Conservation (phyloP, 2,329 filamentous ascomycete species). For the Cercospora sesami region DNA sequence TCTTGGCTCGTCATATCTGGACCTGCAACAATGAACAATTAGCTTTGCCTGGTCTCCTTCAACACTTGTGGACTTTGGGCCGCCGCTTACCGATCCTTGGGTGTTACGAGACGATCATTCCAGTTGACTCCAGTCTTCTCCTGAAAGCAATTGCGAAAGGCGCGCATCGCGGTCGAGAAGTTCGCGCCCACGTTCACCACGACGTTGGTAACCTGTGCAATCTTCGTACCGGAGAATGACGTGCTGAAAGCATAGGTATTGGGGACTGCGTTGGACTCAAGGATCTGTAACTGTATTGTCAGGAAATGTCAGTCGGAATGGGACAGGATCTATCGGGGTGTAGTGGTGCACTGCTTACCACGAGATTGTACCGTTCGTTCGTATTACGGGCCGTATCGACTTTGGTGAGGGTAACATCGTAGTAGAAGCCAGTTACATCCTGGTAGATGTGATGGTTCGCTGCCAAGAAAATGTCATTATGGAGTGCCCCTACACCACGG, state of each 20-base stretch:
- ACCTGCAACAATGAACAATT: background rate
- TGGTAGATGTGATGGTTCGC: slow-evolving; percentile 65
- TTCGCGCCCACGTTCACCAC: slow-evolving; percentile 37
- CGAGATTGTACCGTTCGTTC: slow-evolving; percentile 61
- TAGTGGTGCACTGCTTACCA: slow-evolving; percentile 45
- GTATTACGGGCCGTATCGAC: slow-evolving; percentile 49
- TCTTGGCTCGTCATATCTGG: background rate
- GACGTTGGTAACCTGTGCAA: slow-evolving; percentile 28
- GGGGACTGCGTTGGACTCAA: slow-evolving; percentile 62
- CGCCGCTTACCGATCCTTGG: slow-evolving; percentile 21
- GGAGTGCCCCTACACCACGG: slow-evolving; percentile 44
- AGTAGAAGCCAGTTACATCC: slow-evolving; percentile 63
- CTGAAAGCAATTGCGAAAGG: slow-evolving; percentile 45
- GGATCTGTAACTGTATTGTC: slow-evolving; percentile 55
- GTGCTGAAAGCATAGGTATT: slow-evolving; percentile 61
- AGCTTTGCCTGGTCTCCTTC: background rate
- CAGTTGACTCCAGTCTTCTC: slow-evolving; percentile 44
- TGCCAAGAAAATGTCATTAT: slow-evolving; percentile 34
- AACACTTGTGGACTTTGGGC: background rate
- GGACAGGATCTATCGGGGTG: background rate
- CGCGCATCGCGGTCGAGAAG: slow-evolving; percentile 39
- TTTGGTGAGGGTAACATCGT: slow-evolving; percentile 63
- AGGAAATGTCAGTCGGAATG: slow-evolving; percentile 16
- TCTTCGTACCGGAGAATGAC: slow-evolving; percentile 29
- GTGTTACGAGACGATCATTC: slow-evolving; percentile 42